Evolutionary conservation across 805 yeast genomes (phyloP).

Genomic region (Saccharomyces mikatae): DNA sequence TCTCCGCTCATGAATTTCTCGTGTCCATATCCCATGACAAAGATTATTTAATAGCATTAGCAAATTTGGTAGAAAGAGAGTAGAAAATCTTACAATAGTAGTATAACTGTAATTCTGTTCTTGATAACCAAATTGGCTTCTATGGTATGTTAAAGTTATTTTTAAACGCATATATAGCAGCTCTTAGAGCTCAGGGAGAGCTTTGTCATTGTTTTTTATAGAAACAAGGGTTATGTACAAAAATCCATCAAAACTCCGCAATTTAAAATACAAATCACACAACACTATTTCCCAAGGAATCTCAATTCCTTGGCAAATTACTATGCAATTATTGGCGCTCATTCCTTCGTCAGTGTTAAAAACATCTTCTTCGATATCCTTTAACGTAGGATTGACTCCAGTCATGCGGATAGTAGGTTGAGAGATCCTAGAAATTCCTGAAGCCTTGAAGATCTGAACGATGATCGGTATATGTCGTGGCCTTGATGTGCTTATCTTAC

Average conservation of each 20-base stretch:
- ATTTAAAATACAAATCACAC: constrained; percentile 37
- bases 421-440: neutral
- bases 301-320: constrained; percentile 49
- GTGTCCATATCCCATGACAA: constrained; percentile 27
- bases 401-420: constrained; percentile 17
- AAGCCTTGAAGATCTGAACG: constrained; percentile 2
- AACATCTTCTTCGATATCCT: neutral
- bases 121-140: too few relatives aligned
- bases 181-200: neutral
- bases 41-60: constrained; percentile 20
- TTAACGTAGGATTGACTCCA: constrained; percentile 12
- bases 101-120: neutral
- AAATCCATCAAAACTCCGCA: constrained; percentile 56
- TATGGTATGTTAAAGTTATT: neutral
- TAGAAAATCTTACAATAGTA: neutral
- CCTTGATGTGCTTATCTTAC: constrained; percentile 11
- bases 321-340: constrained; percentile 32
- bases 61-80: constrained; percentile 4
- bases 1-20: constrained; percentile 5
- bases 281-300: constrained; percentile 41
- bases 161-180: neutral
- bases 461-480: constrained; percentile 14
- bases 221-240: constrained; percentile 34
- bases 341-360: neutral
- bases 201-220: neutral